Conservation (phyloP, 768 basidiomycete species). For the Fistulinella prunicolor region DNA sequence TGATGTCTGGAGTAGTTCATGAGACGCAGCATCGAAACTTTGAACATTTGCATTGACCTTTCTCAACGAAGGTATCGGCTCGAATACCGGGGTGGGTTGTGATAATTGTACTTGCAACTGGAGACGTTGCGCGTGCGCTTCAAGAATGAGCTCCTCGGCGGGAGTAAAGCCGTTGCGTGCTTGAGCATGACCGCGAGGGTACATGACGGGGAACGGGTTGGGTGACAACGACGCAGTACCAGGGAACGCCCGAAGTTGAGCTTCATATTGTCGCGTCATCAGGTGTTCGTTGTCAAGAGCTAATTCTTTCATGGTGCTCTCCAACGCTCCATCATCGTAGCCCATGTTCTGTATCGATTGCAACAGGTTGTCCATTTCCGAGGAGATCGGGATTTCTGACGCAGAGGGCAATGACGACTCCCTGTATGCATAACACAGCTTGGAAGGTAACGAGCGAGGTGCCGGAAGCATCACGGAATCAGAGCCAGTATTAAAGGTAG, state of each 20-base stretch:
- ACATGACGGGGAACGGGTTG: slow-evolving; percentile 3
- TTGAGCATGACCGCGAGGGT: slow-evolving; percentile 30
- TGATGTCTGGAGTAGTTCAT: slow-evolving; percentile 1
- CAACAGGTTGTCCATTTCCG: slow-evolving; percentile 39
- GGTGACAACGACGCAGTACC: slow-evolving; percentile 13
- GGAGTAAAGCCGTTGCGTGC: slow-evolving; percentile 60
- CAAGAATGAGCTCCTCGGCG: slow-evolving; percentile 66
- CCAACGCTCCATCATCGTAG: slow-evolving; percentile 15
- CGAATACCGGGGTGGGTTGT: slow-evolving; percentile 7
- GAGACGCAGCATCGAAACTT: slow-evolving; percentile 4
- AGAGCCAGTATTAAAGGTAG: background rate
- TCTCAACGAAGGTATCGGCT: slow-evolving; percentile 7
- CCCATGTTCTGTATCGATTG: slow-evolving; percentile 33
- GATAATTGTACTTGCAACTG: slow-evolving; percentile 16
- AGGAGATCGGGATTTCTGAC: slow-evolving; percentile 27
- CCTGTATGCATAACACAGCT: slow-evolving; percentile 16
- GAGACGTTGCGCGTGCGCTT: slow-evolving; percentile 40
- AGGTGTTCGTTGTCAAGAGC: slow-evolving; percentile 17
- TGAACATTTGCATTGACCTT: slow-evolving; percentile 7
- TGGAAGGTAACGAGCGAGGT: slow-evolving; percentile 21
- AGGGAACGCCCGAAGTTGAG: slow-evolving; percentile 24
- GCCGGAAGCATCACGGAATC: slow-evolving; percentile 9
- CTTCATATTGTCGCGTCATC: slow-evolving; percentile 11
- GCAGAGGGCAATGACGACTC: slow-evolving; percentile 16
- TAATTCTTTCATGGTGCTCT: slow-evolving; percentile 11